Percentiles rank a stretch among this genome's conserved stretches.
phyloP scores from a whole-genome alignment of 306 rosid genomes.

The Ormosia semicastrata region DNA sequence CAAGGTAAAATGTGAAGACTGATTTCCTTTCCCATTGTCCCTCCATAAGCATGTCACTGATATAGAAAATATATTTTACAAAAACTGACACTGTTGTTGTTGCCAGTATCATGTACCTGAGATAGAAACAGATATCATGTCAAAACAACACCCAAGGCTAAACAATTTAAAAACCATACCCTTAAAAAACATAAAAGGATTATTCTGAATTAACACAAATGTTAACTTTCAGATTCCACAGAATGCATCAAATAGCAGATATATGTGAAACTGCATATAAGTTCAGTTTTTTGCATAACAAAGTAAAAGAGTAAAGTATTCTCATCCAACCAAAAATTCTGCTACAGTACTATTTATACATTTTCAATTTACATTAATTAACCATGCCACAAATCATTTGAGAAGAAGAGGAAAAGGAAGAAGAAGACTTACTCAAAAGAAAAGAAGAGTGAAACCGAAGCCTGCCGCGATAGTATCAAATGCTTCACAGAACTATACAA shows the following conservation, averaged over 20 bases:
- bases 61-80: constrained; percentile 89
- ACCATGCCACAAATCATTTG: background rate
- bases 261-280: background rate
- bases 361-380: background rate
- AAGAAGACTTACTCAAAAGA: constrained; percentile 83
- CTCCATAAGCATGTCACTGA: constrained; percentile 93
- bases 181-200: background rate
- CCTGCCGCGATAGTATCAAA: constrained; percentile 63
- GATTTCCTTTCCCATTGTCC: constrained; percentile 99
- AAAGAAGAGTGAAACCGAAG: constrained; percentile 92
- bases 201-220: background rate
- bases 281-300: background rate
- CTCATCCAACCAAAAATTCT: constrained; percentile 1
- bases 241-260: background rate
- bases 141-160: background rate
- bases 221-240: background rate
- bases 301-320: background rate
- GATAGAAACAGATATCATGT: constrained; percentile 25
- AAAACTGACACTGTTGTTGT: constrained; percentile 89
- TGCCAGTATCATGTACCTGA: constrained; percentile 99
- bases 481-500: constrained; percentile 64
- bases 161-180: constrained; percentile 18
- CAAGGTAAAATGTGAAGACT: constrained; percentile 93
- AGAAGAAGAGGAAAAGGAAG: constrained; percentile 2
- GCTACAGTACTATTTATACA: background rate